phyloP scores from a whole-genome alignment of 768 basidiomycete species.

The Lactifluus volemus region DNA sequence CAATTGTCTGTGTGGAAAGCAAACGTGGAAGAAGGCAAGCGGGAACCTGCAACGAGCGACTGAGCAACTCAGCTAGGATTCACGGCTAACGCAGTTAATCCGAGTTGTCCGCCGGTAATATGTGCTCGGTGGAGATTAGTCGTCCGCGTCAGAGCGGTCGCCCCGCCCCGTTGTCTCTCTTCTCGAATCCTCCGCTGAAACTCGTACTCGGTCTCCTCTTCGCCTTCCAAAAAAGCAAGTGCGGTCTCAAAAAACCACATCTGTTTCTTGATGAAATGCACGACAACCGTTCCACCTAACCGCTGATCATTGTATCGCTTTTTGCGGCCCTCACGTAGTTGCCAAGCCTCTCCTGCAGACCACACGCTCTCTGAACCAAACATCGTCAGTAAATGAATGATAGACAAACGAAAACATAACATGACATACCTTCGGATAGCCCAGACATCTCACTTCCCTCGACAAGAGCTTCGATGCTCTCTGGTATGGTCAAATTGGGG shows the following conservation, averaged over 20 bases:
- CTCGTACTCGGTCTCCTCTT: slow-evolving; percentile 51
- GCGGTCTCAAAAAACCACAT: slow-evolving; percentile 97
- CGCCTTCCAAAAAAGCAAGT: slow-evolving; percentile 74
- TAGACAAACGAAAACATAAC: not conserved
- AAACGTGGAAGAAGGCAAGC: not conserved
- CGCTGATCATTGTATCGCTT: slow-evolving; percentile 57
- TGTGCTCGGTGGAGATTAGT: not conserved
- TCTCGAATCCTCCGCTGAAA: slow-evolving; percentile 9
- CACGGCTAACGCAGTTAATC: not conserved
- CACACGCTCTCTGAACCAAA: slow-evolving; percentile 42
- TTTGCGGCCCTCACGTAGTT: slow-evolving; percentile 58
- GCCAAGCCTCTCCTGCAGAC: slow-evolving; percentile 61
- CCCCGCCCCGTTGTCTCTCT: not conserved
- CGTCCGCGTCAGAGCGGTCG: not conserved
- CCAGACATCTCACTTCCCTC: slow-evolving; percentile 84
- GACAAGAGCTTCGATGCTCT: slow-evolving; percentile 86
- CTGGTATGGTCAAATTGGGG: slow-evolving; percentile 49
- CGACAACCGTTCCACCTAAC: slow-evolving; percentile 88
- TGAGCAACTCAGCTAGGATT: not conserved
- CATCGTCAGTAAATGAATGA: not conserved
- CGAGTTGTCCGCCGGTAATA: not conserved
- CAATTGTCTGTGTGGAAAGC: not conserved
- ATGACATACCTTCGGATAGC: slow-evolving; percentile 48
- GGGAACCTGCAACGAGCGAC: not conserved
- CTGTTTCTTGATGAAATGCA: slow-evolving; percentile 96